Evolutionary conservation across 495 filamentous ascomycete species (phyloP), one percentile per base, ranked within the genome.

Genomic region (Poronia punctata): DNA sequence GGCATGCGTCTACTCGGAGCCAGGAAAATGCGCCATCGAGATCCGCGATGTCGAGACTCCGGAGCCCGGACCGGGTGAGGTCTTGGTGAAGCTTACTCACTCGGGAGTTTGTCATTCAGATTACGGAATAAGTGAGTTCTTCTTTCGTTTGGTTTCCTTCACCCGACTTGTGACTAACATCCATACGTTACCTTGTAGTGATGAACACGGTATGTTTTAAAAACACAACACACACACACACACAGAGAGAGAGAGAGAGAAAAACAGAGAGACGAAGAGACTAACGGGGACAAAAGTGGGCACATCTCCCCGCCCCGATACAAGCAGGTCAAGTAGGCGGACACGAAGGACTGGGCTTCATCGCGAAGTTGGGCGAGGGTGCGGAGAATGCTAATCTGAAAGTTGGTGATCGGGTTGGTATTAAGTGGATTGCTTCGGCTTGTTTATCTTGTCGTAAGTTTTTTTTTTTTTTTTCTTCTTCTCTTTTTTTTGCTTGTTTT

Each of bases 51-150:
- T 84, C 5, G 76, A 82, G 31, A 80, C 79, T 8, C 83, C 80
- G 2, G 71, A 80, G 49, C 83, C 82, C 20, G 74, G 78, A 4
- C 44, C 66, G 0, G 79, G 80, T 35, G 67, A 86, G 49, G 74
- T 86, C 7, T 58, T 87, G 21, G 66, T 87, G 49, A 79, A 83
- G 44, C 50, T 86, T 75, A 79, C 80, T 17, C 80, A 84, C 46
- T 78, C 75, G 1, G 82, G 83, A 34, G 78, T 87, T 23, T 85
- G 82, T 56, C 80, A 82, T 54, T 80, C 76, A 9, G 83, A 88
- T 50, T 38, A 38, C 20, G 35, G 34, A 11, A 45, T 45, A 31
- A 45, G 42, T 45, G 28, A 19, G 42, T 17, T 8, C 60, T 11
- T 7, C 9, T 33, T 10, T 23, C 4, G n/a, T 43, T 12, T 11